A percentile compares a stretch with the other conserved stretches of the same genome.
These are phyloP conservation scores for Elsinoe fawcettii DNA, from an alignment of 2,329 filamentous ascomycete species.

Conservation along the genomic window DNA sequence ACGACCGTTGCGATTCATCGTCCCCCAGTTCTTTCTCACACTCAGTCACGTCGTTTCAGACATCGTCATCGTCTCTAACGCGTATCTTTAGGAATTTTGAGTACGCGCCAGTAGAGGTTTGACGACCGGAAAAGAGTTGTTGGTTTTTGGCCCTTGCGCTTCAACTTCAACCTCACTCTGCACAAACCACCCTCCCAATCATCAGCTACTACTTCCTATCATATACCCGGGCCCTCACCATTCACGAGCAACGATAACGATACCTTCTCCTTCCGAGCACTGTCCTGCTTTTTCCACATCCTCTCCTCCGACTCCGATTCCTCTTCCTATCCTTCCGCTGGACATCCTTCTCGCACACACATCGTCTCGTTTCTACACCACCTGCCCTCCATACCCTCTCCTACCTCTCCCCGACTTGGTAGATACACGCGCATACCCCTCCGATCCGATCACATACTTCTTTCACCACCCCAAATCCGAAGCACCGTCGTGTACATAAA, in stretches of 20 bases:
- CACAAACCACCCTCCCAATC: not conserved
- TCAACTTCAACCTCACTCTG: conserved; percentile 3
- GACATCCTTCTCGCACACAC: conserved; percentile 4
- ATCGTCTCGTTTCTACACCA: not conserved
- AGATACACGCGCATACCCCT: conserved; percentile 15
- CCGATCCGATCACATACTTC: conserved; percentile 16
- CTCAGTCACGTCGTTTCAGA: conserved; percentile 14
- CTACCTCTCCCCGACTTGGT: conserved; percentile 14
- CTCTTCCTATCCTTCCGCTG: conserved; percentile 13
- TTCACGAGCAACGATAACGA: conserved; percentile 7
- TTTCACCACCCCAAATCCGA: conserved; percentile 16
- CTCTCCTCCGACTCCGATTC: not conserved
- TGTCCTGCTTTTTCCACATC: not conserved
- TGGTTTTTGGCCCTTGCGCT: conserved; percentile 11
- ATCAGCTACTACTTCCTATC: not conserved
- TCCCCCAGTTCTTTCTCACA: conserved; percentile 12
- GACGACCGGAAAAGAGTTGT: not conserved
- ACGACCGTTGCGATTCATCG: conserved; percentile 12
- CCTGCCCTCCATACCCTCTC: conserved; percentile 11
- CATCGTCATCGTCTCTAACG: conserved; percentile 7
- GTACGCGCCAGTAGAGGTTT: conserved; percentile 5
- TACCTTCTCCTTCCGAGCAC: not conserved
- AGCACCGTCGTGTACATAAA: conserved; percentile 17
- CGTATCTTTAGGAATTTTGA: conserved; percentile 9
- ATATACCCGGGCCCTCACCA: not conserved